Percentiles rank a stretch among this genome's conserved stretches.
Conservation (phyloP, 208 protist genomes). For the Trypanosoma boissoni region DNA sequence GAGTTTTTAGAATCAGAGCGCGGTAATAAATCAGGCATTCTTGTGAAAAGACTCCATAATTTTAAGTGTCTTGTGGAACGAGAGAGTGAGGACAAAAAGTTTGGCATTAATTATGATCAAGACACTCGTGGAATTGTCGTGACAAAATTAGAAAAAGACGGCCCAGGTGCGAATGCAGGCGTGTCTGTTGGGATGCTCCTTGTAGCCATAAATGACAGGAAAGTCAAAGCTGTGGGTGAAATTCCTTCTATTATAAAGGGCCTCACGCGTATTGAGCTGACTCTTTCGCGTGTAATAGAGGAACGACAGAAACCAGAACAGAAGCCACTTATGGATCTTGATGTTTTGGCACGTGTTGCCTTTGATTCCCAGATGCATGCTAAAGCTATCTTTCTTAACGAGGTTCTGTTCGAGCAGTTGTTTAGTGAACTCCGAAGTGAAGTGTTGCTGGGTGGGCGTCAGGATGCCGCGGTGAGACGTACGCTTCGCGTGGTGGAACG, state of each 20-base stretch:
- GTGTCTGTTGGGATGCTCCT: constrained; percentile 73
- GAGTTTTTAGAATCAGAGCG: constrained; percentile 87
- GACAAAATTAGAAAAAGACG: constrained; percentile 76
- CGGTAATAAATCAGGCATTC: constrained; percentile 42
- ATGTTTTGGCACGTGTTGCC: constrained; percentile 66
- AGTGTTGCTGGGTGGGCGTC: constrained; percentile 21
- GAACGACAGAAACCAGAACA: constrained; percentile 33
- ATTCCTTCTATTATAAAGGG: constrained; percentile 79
- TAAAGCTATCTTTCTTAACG: constrained; percentile 89
- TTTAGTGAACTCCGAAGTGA: constrained; percentile 41
- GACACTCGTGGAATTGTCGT: constrained; percentile 66
- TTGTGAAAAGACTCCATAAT: constrained; percentile 44
- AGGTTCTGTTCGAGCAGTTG: constrained; percentile 73
- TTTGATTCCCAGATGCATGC: constrained; percentile 79
- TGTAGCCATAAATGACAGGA: constrained; percentile 65
- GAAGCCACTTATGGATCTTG: constrained; percentile 70
- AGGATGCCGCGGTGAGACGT: constrained; percentile 47
- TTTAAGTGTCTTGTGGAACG: constrained; percentile 58
- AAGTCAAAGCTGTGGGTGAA: constrained; percentile 63
- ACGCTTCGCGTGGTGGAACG: constrained; percentile 64
- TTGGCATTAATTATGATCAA: constrained; percentile 91
- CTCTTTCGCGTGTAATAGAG: constrained; percentile 56
- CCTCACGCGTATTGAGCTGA: constrained; percentile 61
- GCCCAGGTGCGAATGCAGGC: constrained; percentile 59
- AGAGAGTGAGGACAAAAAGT: constrained; percentile 53